phyloP scores from a whole-genome alignment of 108 stramenopile species.

The Nitzschia inconspicua region DNA sequence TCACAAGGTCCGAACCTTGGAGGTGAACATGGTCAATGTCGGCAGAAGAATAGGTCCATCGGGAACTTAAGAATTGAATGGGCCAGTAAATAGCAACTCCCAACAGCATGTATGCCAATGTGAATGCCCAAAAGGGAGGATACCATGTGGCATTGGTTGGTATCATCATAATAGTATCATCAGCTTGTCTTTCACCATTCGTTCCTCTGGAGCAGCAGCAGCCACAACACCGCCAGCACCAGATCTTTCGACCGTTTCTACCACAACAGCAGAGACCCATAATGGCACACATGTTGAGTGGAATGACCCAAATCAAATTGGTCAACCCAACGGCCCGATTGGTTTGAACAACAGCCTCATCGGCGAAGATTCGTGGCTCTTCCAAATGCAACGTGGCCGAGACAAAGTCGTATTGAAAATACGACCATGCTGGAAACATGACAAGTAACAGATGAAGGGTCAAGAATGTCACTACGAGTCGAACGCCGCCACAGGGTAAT shows the following conservation, averaged over 20 bases:
- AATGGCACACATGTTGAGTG: neutral
- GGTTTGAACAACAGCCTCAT: conserved; percentile 3
- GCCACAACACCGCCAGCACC: too few species aligned
- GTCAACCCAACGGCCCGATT: conserved; percentile 6
- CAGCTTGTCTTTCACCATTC: too few species aligned
- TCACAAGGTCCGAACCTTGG: neutral
- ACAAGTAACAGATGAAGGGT: neutral
- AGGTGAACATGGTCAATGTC: conserved; percentile 2
- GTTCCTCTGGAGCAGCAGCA: too few species aligned
- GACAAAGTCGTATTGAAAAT: conserved; percentile 2
- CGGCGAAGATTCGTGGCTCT: conserved; percentile 11
- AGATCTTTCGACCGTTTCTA: too few species aligned
- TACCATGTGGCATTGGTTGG: too few species aligned
- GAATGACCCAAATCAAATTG: neutral
- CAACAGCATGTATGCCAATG: too few species aligned
- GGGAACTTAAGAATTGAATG: neutral
- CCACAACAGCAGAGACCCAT: conserved; percentile 1
- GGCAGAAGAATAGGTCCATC: conserved; percentile 5
- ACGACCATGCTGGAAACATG: neutral
- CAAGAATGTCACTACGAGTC: neutral
- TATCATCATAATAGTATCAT: too few species aligned
- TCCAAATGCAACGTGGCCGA: neutral
- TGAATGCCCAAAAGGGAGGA: too few species aligned
- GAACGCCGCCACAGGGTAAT: too few species aligned
- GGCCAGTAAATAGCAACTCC: conserved; percentile 2